Conservation (phyloP, 2,329 filamentous ascomycete species). For the Fusarium caatingaense region DNA sequence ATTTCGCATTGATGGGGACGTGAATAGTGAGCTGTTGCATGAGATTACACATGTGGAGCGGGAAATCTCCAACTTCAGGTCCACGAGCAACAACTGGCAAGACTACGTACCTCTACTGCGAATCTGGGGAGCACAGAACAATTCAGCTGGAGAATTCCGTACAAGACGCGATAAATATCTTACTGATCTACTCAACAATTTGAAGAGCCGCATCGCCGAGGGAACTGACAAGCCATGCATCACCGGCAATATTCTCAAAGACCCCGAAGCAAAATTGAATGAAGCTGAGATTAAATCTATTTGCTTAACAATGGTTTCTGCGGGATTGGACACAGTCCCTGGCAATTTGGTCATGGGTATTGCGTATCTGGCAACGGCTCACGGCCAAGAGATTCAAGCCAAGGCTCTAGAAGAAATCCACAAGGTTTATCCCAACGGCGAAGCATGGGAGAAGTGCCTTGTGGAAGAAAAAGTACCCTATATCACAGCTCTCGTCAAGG, state of each 20-base stretch:
- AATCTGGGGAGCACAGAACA: conserved; percentile 70
- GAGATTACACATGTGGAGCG: conserved; percentile 83
- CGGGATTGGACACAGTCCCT: conserved; percentile 83
- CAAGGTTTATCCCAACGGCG: conserved; percentile 75
- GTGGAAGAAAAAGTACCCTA: conserved; percentile 81
- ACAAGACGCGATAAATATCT: conserved; percentile 74
- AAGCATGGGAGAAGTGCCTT: conserved; percentile 80
- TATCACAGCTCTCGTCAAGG: conserved; percentile 81
- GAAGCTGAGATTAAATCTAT: conserved; percentile 80
- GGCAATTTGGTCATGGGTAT: conserved; percentile 84
- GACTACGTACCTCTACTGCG: conserved; percentile 84
- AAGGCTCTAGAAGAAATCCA: conserved; percentile 77
- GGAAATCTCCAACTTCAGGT: conserved; percentile 79
- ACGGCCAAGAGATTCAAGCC: conserved; percentile 77
- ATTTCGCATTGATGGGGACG: conserved; percentile 76
- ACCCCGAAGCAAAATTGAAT: conserved; percentile 57
- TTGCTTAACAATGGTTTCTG: conserved; percentile 84
- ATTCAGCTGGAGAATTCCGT: conserved; percentile 72
- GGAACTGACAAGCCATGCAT: conserved; percentile 57
- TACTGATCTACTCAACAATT: conserved; percentile 73
- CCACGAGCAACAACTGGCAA: conserved; percentile 85
- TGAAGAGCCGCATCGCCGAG: conserved; percentile 54
- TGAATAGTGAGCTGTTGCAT: conserved; percentile 73
- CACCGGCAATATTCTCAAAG: conserved; percentile 65
- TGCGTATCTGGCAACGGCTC: conserved; percentile 75